These are phyloP conservation scores for Oryza longistaminata DNA, from an alignment of 176 grass and related monocot species.

Conservation along the genomic window DNA sequence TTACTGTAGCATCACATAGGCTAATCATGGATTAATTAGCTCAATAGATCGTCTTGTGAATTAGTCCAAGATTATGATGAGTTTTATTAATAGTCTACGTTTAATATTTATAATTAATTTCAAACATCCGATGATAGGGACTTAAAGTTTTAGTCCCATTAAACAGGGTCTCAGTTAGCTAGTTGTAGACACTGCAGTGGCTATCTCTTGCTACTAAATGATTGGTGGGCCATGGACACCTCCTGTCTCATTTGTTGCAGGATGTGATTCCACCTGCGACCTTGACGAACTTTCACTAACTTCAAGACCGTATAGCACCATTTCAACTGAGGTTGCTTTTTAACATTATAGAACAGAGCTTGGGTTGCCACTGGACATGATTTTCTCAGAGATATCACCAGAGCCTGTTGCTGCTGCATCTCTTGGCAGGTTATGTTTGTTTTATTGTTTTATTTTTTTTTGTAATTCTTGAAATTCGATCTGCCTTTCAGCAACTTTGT, in stretches of 20 bases:
- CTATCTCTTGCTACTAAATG: neutral
- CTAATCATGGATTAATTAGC: too few species aligned
- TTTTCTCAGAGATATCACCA: constrained; percentile 93
- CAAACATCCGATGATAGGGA: too few species aligned
- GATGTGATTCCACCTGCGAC: constrained; percentile 95
- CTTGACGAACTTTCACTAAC: constrained; percentile 82
- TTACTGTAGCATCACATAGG: too few species aligned
- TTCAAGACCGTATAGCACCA: constrained; percentile 92
- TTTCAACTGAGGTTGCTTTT: constrained; percentile 96
- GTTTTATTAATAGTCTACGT: too few species aligned
- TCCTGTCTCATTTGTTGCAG: constrained; percentile 42
- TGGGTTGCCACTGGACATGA: constrained; percentile 61
- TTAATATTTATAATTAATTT: too few species aligned
- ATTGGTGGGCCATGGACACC: neutral
- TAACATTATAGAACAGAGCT: constrained; percentile 93
- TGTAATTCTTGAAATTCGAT: neutral
- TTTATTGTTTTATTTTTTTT: constrained; percentile 25
- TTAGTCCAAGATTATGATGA: too few species aligned
- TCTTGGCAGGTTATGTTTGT: constrained; percentile 72
- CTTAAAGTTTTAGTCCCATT: too few species aligned
- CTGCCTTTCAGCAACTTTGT: neutral
- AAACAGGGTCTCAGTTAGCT: too few species aligned
- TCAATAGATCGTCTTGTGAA: too few species aligned
- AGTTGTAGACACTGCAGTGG: neutral
- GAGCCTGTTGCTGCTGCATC: constrained; percentile 87